phyloP scores from a whole-genome alignment of 1,284 basidiomycete genomes.

The Gymnopus androsaceus region DNA sequence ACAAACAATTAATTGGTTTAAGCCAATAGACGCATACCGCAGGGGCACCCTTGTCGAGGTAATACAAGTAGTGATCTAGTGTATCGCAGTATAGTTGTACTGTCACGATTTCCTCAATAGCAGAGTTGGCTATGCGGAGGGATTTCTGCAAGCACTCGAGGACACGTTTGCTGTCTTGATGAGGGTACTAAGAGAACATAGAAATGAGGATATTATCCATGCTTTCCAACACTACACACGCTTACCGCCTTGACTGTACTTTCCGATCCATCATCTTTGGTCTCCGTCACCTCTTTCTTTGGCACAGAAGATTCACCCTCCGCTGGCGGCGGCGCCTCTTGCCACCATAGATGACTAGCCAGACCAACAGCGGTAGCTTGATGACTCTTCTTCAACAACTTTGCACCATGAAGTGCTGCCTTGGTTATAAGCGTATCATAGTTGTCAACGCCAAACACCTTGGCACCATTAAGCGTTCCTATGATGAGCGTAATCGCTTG shows the following conservation, averaged over 20 bases:
- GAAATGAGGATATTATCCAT: background rate
- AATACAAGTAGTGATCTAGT: conserved; percentile 91
- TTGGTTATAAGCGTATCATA: conserved; percentile 96
- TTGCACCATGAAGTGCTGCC: conserved; percentile 91
- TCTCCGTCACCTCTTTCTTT: conserved; percentile 37
- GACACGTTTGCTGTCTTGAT: conserved; percentile 92
- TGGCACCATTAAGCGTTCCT: conserved; percentile 79
- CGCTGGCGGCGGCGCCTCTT: conserved; percentile 55
- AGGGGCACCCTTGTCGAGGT: conserved; percentile 87
- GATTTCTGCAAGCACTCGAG: conserved; percentile 95
- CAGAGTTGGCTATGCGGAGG: conserved; percentile 88
- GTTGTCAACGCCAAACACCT: conserved; percentile 88
- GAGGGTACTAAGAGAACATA: conserved; percentile 71
- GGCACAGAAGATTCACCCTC: conserved; percentile 39
- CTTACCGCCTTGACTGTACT: conserved; percentile 55
- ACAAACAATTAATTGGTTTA: conserved; percentile 1
- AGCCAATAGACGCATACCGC: conserved; percentile 58
- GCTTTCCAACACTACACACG: background rate
- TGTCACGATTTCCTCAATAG: conserved; percentile 92
- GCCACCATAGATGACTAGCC: conserved; percentile 97
- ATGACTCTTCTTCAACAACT: conserved; percentile 94
- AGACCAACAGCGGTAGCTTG: conserved; percentile 92
- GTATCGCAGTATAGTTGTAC: conserved; percentile 94
- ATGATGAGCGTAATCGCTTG: conserved; percentile 94
- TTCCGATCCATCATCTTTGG: conserved; percentile 50